These are phyloP conservation scores for Meira miltonrushii DNA, from an alignment of 1,284 basidiomycete species.

Conservation along the genomic window DNA sequence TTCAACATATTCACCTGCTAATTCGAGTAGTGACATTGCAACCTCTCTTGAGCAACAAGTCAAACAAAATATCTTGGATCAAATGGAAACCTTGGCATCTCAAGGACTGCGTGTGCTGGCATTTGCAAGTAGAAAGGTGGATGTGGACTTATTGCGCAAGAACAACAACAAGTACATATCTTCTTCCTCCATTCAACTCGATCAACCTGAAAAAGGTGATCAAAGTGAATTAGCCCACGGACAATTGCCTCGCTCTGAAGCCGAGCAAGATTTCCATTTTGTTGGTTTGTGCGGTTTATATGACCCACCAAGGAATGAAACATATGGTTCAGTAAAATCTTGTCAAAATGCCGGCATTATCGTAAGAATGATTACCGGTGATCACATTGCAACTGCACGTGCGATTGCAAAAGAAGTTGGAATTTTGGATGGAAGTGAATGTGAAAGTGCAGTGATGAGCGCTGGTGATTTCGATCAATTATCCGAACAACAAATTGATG, in stretches of 20 bases:
- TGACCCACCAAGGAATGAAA: slow-evolving; percentile 68
- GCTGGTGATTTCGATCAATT: slow-evolving; percentile 39
- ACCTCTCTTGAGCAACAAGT: slow-evolving; percentile 26
- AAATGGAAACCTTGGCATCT: slow-evolving; percentile 42
- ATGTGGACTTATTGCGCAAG: slow-evolving; percentile 25
- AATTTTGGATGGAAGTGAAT: slow-evolving; percentile 52
- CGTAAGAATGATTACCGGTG: slow-evolving; percentile 63
- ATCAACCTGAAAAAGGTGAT: slow-evolving; percentile 13
- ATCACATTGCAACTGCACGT: slow-evolving; percentile 54
- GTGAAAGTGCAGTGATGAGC: slow-evolving; percentile 30
- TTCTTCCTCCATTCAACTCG: slow-evolving; percentile 2
- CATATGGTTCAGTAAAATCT: slow-evolving; percentile 61
- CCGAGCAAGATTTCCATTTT: slow-evolving; percentile 63
- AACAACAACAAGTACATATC: background rate
- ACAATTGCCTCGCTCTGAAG: slow-evolving; percentile 49
- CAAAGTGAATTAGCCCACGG: slow-evolving; percentile 11
- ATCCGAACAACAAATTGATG: slow-evolving; percentile 35
- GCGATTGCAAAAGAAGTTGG: slow-evolving; percentile 56
- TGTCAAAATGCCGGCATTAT: slow-evolving; percentile 65
- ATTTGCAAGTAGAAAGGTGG: slow-evolving; percentile 43
- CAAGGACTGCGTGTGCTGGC: slow-evolving; percentile 49
- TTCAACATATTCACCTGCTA: slow-evolving; percentile 7
- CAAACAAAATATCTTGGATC: slow-evolving; percentile 26
- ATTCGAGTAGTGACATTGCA: background rate
- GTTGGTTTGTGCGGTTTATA: slow-evolving; percentile 63